Percentiles rank a stretch among this genome's conserved stretches.
Conservation (phyloP, 208 protist genomes). For the Naegleria lovaniensis region DNA sequence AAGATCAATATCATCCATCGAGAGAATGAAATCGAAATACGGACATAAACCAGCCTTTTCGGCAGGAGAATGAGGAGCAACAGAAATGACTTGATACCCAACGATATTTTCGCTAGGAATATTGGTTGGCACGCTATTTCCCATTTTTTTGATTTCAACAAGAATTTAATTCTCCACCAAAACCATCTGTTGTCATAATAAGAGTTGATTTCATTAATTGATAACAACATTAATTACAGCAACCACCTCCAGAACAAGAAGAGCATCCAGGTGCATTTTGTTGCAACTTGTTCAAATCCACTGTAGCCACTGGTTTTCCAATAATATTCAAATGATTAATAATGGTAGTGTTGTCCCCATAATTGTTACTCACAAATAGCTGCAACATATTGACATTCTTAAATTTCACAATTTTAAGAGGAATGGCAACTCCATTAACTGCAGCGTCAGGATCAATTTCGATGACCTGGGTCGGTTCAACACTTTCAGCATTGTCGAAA, state of each 20-base stretch:
- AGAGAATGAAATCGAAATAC: constrained; percentile 19
- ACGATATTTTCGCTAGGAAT: background rate
- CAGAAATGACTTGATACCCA: background rate
- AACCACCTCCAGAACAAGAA: background rate
- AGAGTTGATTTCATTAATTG: background rate
- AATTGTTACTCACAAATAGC: background rate
- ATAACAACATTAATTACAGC: background rate
- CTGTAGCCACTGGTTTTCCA: background rate
- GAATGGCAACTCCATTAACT: background rate
- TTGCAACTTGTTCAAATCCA: background rate
- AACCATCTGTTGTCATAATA: too few species aligned
- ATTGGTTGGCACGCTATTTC: background rate
- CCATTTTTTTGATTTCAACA: background rate
- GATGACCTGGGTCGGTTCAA: background rate
- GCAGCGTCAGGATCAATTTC: background rate
- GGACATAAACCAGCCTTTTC: background rate
- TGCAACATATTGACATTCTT: background rate
- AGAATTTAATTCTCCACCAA: too few species aligned
- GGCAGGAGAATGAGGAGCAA: background rate
- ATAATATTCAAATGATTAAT: constrained; percentile 2
- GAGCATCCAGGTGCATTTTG: background rate
- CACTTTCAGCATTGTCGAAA: background rate
- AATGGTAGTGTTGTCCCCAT: background rate
- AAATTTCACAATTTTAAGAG: background rate
- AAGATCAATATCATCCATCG: background rate